phyloP scores from a whole-genome alignment of 1,139 yeast species.

The Candida mesenterica region DNA sequence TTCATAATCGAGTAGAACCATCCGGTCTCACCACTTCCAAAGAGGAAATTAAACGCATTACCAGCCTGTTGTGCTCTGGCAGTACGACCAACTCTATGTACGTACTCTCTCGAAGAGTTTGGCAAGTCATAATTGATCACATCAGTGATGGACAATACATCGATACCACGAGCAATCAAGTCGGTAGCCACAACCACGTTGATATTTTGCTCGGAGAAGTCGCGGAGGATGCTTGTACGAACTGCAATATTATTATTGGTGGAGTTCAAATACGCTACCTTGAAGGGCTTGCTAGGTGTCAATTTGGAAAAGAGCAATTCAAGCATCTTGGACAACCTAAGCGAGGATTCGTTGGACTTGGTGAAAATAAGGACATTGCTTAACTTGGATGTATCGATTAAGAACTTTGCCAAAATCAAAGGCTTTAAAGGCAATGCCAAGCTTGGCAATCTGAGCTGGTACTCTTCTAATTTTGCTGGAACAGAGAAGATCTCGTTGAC shows the following conservation, averaged over 20 bases:
- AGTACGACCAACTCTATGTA: slow-evolving; percentile 95
- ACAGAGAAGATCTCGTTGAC: slow-evolving; percentile 54
- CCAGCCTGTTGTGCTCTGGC: slow-evolving; percentile 89
- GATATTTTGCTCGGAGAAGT: slow-evolving; percentile 51
- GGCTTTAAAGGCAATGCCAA: slow-evolving; percentile 72
- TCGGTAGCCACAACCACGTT: slow-evolving; percentile 82
- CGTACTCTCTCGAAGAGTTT: slow-evolving; percentile 82
- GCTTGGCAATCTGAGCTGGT: slow-evolving; percentile 48
- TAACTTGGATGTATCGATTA: slow-evolving; percentile 32
- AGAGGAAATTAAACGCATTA: slow-evolving; percentile 63
- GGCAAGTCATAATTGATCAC: slow-evolving; percentile 93
- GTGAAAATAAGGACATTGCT: slow-evolving; percentile 64
- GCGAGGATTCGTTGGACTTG: slow-evolving; percentile 82
- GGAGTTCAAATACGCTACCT: slow-evolving; percentile 34
- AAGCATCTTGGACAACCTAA: slow-evolving; percentile 67
- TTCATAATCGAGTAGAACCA: slow-evolving; percentile 58
- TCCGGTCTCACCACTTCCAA: slow-evolving; percentile 73
- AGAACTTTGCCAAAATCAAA: slow-evolving; percentile 57
- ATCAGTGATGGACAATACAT: slow-evolving; percentile 65
- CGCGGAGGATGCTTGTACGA: slow-evolving; percentile 49
- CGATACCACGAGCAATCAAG: slow-evolving; percentile 92
- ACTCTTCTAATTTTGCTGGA: slow-evolving; percentile 57
- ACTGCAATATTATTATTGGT: slow-evolving; percentile 46
- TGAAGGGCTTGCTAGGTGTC: slow-evolving; percentile 12
- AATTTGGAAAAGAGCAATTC: slow-evolving; percentile 39